These are phyloP conservation scores for Wickerhamomyces hampshirensis DNA, from an alignment of 805 yeast genomes.

Conservation along the genomic window DNA sequence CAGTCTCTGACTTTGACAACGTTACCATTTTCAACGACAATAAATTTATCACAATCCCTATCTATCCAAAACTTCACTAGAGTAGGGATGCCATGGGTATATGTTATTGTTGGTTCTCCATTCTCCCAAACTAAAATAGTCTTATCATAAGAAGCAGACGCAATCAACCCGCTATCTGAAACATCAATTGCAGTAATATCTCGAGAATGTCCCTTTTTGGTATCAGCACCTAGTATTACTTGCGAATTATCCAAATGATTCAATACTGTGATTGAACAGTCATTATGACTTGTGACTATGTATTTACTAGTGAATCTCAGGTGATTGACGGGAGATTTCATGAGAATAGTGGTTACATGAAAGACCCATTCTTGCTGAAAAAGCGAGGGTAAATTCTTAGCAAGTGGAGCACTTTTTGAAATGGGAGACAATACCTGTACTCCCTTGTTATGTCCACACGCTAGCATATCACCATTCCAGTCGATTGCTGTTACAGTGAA, in stretches of 20 bases:
- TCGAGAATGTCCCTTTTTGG: slow-evolving; percentile 17
- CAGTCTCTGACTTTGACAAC: slow-evolving; percentile 30
- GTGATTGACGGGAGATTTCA: slow-evolving; percentile 10
- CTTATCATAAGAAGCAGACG: slow-evolving; percentile 28
- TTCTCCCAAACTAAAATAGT: slow-evolving; percentile 27
- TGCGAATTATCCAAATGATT: slow-evolving; percentile 20
- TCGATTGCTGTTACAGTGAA: slow-evolving; percentile 13
- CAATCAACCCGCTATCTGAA: slow-evolving; percentile 25
- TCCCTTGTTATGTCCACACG: slow-evolving; percentile 19
- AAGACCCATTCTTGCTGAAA: slow-evolving; percentile 25
- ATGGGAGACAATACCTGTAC: slow-evolving; percentile 22
- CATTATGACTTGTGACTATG: slow-evolving; percentile 16
- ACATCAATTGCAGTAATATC: slow-evolving; percentile 29
- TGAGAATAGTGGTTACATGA: slow-evolving; percentile 12
- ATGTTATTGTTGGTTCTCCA: slow-evolving; percentile 6
- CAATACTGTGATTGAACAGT: slow-evolving; percentile 15
- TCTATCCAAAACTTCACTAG: slow-evolving; percentile 30
- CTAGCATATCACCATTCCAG: slow-evolving; percentile 22
- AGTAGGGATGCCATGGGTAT: slow-evolving; percentile 21
- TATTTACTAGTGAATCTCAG: slow-evolving; percentile 20
- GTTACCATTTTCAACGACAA: slow-evolving; percentile 30
- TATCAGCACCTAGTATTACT: slow-evolving; percentile 5
- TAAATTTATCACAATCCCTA: slow-evolving; percentile 26
- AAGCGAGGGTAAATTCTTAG: slow-evolving; percentile 18
- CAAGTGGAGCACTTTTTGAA: slow-evolving; percentile 16